Evolutionary conservation across 352 stramenopile genomes (phyloP).

Genomic region (Globisporangium viniferum): DNA sequence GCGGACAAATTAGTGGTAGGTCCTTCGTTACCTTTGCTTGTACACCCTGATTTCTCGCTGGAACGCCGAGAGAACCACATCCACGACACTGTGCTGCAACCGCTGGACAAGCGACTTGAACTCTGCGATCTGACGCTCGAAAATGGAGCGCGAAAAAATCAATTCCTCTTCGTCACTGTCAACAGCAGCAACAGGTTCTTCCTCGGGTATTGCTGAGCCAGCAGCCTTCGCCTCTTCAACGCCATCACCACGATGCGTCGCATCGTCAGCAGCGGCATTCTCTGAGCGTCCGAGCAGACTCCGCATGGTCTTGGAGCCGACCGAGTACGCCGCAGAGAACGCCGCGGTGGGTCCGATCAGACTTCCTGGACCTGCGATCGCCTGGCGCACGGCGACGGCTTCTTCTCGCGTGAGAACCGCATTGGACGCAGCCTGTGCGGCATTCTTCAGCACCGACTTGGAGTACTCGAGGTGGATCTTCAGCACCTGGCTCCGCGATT

Average conservation of each 20-base stretch:
- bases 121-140: constrained; percentile 55
- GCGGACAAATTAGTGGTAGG: constrained; percentile 20
- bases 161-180: constrained; percentile 42
- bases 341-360: constrained; percentile 73
- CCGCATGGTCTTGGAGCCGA: constrained; percentile 70
- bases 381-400: constrained; percentile 63
- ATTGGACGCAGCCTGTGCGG: constrained; percentile 39
- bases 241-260: background rate
- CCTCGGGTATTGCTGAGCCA: background rate
- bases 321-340: constrained; percentile 67
- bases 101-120: constrained; percentile 33
- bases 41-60: constrained; percentile 26
- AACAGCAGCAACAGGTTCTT: background rate
- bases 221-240: background rate
- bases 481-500: constrained; percentile 49
- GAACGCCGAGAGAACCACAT: constrained; percentile 23
- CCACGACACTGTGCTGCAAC: constrained; percentile 28
- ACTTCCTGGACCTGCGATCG: constrained; percentile 55
- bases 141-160: constrained; percentile 72
- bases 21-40: constrained; percentile 26
- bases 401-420: constrained; percentile 65
- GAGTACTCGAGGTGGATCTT: constrained; percentile 65
- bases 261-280: background rate
- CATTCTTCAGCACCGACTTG: constrained; percentile 40
- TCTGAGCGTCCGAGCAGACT: constrained; percentile 47